Percentiles rank a stretch among this genome's conserved stretches.
Evolutionary conservation across 371 early-diverging fungal species (phyloP).

Genomic region (Nosema muscidifuracis): DNA sequence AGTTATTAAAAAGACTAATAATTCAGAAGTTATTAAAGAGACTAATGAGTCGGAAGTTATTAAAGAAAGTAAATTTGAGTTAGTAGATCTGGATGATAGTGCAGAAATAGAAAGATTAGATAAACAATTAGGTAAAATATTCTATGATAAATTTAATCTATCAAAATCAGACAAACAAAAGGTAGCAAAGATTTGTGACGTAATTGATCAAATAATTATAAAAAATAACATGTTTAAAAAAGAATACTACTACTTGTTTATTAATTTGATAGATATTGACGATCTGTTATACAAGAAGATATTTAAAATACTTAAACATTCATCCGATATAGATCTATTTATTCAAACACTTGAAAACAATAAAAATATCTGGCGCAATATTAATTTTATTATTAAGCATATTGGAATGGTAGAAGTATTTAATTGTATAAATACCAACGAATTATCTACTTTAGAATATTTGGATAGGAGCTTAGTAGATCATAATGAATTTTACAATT

Average conservation of each 20-base stretch:
- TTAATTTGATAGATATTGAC: neutral
- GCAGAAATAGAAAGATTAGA: neutral
- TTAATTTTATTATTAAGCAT: neutral
- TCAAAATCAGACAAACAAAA: constrained; percentile 6
- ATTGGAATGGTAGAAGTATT: neutral
- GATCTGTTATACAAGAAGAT: neutral
- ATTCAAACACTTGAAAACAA: neutral
- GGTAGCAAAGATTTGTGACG: neutral
- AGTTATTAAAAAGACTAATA: neutral
- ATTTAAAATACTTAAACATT: neutral
- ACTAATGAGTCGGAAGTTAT: too few species aligned
- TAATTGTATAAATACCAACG: neutral
- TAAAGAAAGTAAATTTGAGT: neutral
- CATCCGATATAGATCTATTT: neutral
- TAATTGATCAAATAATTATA: neutral
- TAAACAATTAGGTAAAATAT: neutral
- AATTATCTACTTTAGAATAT: neutral
- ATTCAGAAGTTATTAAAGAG: too few species aligned
- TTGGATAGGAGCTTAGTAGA: neutral
- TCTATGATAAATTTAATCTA: neutral
- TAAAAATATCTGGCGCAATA: neutral
- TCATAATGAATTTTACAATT: neutral
- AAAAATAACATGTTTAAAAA: neutral
- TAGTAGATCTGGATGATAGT: neutral
- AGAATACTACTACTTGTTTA: neutral